phyloP scores from a whole-genome alignment of 495 filamentous ascomycete genomes.

The Lophium mytilinum region DNA sequence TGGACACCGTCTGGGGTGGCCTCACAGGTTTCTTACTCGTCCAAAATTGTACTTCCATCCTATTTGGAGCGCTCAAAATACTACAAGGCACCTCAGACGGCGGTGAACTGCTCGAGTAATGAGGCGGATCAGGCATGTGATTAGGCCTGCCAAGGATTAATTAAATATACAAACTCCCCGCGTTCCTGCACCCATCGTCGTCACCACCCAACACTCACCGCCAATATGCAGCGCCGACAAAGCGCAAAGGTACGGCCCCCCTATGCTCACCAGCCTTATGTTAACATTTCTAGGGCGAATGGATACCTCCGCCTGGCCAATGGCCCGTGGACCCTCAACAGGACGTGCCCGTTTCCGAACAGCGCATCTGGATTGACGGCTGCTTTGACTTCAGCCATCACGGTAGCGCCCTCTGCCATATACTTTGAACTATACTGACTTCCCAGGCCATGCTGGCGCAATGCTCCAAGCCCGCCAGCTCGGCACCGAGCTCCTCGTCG shows the following conservation, averaged over 20 bases:
- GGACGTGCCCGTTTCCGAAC: constrained; percentile 51
- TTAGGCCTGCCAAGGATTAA: too few relatives aligned
- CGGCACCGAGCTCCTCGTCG: constrained; percentile 79
- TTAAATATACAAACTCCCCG: too few relatives aligned
- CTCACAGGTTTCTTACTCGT: too few relatives aligned
- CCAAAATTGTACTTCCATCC: too few relatives aligned
- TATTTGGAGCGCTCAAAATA: too few relatives aligned
- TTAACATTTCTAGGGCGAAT: constrained; percentile 11
- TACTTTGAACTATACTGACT: neutral
- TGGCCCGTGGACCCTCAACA: constrained; percentile 64
- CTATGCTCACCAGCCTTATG: neutral
- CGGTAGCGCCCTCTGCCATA: constrained; percentile 43
- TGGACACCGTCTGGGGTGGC: too few relatives aligned
- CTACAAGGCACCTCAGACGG: too few relatives aligned
- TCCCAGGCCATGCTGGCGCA: constrained; percentile 82
- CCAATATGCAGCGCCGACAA: constrained; percentile 15
- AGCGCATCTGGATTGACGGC: constrained; percentile 92
- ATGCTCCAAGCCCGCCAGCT: constrained; percentile 88
- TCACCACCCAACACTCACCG: neutral
- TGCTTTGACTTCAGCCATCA: constrained; percentile 99
- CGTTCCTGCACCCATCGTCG: too few relatives aligned
- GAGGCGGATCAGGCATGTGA: too few relatives aligned
- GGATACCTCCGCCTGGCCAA: constrained; percentile 41
- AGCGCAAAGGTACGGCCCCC: constrained; percentile 16
- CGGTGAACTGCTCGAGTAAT: too few relatives aligned